Evolutionary conservation across 2,329 filamentous ascomycete genomes (phyloP), one percentile per base, ranked within the genome.

Genomic region (Aspergillus brasiliensis): DNA sequence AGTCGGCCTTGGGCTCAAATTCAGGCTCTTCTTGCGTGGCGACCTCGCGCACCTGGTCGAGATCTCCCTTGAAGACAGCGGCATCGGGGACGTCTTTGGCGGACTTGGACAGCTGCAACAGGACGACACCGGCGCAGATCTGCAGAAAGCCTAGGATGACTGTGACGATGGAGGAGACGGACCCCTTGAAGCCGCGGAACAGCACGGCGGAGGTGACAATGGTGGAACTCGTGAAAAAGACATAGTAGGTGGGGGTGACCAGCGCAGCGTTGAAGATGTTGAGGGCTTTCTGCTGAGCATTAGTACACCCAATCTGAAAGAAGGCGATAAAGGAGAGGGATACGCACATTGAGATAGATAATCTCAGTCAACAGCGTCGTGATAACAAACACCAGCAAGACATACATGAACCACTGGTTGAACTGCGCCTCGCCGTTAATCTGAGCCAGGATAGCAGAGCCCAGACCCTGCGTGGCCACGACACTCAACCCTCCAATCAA

Each of bases 191-290:
- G 7, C 95, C 95, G 64, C 88, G 89, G 77, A 98, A 98, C 2
- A 99, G 82, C 49, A 99, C 88, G 3, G 93, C 91, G 0, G 94
- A 97, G 5, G 93, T 96, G 67, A 98, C 86, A 66, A 99, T 97
- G 19, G 95, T 98, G 5, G 92, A 90, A 68, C 89, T 96, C 40
- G 95, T 99, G 75, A 99, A 99, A 81, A 96, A 94, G 66, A 99
- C 95, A 75, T 99, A 99, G 79, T 99, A 99, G 2, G 95, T 99
- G 0, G 95, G 95, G 0, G 95, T 99, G 61, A 99, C 95, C 65
- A 99, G 85, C 7, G 95, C 94, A 38, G 95, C 95, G 71, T 99
- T 98, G 83, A 94, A 98, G 52, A 99, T 78, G 72, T 99, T 98
- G 58, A 98, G 84, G 5, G 95, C 95, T 97, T 99, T 99, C 93